A percentile compares a stretch with the other conserved stretches of the same genome.
phyloP scores from a whole-genome alignment of 306 rosid species.

The Psophocarpus tetragonolobus region DNA sequence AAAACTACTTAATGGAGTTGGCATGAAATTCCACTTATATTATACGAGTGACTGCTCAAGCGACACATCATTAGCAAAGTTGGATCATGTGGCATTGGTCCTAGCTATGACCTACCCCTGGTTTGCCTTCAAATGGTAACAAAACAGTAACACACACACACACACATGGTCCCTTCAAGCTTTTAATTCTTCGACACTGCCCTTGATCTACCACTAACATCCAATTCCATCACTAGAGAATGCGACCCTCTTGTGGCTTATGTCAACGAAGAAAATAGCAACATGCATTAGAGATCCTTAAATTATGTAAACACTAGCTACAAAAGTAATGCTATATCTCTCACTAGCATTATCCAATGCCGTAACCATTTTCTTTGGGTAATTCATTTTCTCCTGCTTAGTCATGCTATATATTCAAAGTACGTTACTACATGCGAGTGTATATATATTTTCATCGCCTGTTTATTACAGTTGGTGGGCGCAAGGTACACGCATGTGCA shows the following conservation, averaged over 20 bases:
- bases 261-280: slow-evolving; percentile 31
- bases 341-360: not conserved
- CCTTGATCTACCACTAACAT: slow-evolving; percentile 21
- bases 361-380: slow-evolving; percentile 13
- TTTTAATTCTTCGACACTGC: slow-evolving; percentile 29
- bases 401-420: slow-evolving; percentile 32
- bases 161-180: slow-evolving; percentile 34
- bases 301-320: slow-evolving; percentile 39
- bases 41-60: slow-evolving; percentile 25
- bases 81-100: slow-evolving; percentile 36
- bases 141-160: not conserved
- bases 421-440: not conserved
- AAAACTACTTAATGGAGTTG: slow-evolving; percentile 28
- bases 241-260: not conserved
- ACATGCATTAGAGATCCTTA: slow-evolving; percentile 25
- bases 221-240: slow-evolving; percentile 26
- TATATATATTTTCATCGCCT: not conserved
- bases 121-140: slow-evolving; percentile 33
- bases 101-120: slow-evolving; percentile 38
- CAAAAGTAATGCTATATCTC: slow-evolving; percentile 23
- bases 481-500: slow-evolving; percentile 15
- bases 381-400: slow-evolving; percentile 32
- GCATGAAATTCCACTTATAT: slow-evolving; percentile 31
- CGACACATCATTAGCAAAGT: slow-evolving; percentile 25
- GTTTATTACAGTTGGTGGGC: slow-evolving; percentile 7